Evolutionary conservation across 805 yeast species (phyloP).

Genomic region (Ogataea parapolymorpha): DNA sequence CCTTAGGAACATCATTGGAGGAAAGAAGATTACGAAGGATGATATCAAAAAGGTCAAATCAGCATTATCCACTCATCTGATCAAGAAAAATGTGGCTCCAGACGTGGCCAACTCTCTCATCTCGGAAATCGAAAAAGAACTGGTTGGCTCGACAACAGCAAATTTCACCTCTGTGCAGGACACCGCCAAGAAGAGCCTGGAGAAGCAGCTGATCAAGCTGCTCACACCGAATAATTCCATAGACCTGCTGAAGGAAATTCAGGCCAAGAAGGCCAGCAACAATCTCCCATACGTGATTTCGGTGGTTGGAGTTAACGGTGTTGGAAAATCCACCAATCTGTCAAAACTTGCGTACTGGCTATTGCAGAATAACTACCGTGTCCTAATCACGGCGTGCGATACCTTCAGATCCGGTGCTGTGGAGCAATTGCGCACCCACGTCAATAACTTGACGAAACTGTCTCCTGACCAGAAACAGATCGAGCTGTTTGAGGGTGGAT

Average conservation of each 20-base stretch:
- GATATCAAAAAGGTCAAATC: slow-evolving; percentile 65
- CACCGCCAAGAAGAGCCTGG: slow-evolving; percentile 62
- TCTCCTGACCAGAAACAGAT: slow-evolving; percentile 47
- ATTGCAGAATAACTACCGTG: slow-evolving; percentile 80
- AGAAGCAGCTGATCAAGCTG: slow-evolving; percentile 66
- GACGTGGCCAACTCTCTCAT: slow-evolving; percentile 76
- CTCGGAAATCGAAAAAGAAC: slow-evolving; percentile 62
- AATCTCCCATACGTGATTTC: slow-evolving; percentile 86
- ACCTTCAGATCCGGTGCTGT: slow-evolving; percentile 98
- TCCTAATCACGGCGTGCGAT: slow-evolving; percentile 93
- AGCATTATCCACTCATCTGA: slow-evolving; percentile 69
- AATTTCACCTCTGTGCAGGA: slow-evolving; percentile 70
- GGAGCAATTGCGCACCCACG: slow-evolving; percentile 95
- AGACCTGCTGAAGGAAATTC: slow-evolving; percentile 80
- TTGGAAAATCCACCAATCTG: slow-evolving; percentile 92
- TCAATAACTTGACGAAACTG: slow-evolving; percentile 70
- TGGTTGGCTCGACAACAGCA: slow-evolving; percentile 70
- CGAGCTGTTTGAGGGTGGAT: slow-evolving; percentile 90
- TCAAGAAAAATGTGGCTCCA: slow-evolving; percentile 87
- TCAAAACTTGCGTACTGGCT: slow-evolving; percentile 96
- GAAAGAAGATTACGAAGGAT: slow-evolving; percentile 57
- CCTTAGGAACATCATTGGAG: slow-evolving; percentile 61
- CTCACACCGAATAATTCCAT: slow-evolving; percentile 90
- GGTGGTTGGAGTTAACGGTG: slow-evolving; percentile 97
- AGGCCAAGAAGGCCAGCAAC: slow-evolving; percentile 37